phyloP scores from a whole-genome alignment of 495 filamentous ascomycete species.

The Daldinia childiae region DNA sequence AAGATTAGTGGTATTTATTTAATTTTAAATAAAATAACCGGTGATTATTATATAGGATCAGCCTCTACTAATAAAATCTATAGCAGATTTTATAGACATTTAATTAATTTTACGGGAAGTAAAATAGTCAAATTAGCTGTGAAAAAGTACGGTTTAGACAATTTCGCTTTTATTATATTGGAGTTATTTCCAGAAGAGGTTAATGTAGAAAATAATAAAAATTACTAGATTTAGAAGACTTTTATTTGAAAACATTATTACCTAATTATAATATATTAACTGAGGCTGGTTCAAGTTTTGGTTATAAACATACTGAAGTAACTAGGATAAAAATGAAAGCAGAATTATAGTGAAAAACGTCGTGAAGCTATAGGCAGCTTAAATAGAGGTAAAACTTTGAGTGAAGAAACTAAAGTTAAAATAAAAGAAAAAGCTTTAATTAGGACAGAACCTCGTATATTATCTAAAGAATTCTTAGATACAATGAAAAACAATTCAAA shows the following conservation, averaged over 20 bases:
- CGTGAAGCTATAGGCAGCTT: not conserved
- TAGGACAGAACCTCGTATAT: slow-evolving; percentile 1
- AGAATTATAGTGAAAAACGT: slow-evolving; percentile 4
- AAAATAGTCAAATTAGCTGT: slow-evolving; percentile 2
- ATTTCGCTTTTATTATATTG: not conserved
- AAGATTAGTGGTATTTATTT: slow-evolving; percentile 4
- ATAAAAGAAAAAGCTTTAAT: not conserved
- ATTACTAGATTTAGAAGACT: not conserved
- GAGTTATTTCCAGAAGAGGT: not conserved
- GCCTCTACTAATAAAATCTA: slow-evolving; percentile 1
- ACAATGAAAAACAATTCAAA: not conserved
- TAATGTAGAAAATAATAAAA: slow-evolving; percentile 2
- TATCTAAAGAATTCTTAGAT: not conserved
- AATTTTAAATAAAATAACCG: not conserved
- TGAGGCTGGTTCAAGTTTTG: too few species aligned
- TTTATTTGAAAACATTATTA: too few species aligned
- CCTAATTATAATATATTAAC: too few species aligned
- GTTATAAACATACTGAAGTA: not conserved
- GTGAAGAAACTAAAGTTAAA: not conserved
- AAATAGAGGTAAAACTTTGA: slow-evolving; percentile 3
- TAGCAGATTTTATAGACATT: slow-evolving; percentile 4
- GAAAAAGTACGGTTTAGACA: not conserved
- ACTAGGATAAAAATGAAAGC: not conserved
- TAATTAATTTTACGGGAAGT: slow-evolving; percentile 2
- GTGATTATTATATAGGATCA: slow-evolving; percentile 2